Conservation (phyloP, 148 eudicot species). For the Nyssa sinensis region DNA sequence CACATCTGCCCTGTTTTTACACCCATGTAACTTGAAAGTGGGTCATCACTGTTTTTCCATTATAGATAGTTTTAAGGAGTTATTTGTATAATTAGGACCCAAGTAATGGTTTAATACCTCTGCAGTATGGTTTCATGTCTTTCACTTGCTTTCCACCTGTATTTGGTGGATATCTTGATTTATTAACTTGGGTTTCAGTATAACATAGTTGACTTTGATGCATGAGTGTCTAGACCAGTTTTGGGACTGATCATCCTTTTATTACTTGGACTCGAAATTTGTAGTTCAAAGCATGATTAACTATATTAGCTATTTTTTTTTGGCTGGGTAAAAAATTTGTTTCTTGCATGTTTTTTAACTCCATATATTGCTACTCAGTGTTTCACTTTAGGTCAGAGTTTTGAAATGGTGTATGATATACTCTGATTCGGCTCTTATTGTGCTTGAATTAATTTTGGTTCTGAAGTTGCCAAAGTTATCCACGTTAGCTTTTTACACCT, state of each 20-base stretch:
- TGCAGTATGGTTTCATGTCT: not conserved
- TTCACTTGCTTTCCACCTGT: not conserved
- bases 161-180: not conserved
- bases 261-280: not conserved
- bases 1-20: too few relatives aligned
- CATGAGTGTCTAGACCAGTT: not conserved
- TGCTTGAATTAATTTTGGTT: too few relatives aligned
- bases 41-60: not conserved
- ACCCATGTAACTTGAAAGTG: not conserved
- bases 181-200: not conserved
- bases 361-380: too few relatives aligned
- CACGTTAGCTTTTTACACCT: too few relatives aligned
- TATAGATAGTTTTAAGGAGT: not conserved
- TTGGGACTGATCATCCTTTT: not conserved
- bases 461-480: too few relatives aligned
- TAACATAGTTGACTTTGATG: not conserved
- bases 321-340: too few relatives aligned
- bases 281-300: not conserved
- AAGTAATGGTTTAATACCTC: too few relatives aligned
- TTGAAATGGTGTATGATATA: too few relatives aligned
- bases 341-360: too few relatives aligned
- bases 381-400: too few relatives aligned
- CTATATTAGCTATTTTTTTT: too few relatives aligned
- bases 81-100: not conserved
- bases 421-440: too few relatives aligned